Conservation (phyloP, 2,329 filamentous ascomycete genomes). For the Claviceps sp. region DNA sequence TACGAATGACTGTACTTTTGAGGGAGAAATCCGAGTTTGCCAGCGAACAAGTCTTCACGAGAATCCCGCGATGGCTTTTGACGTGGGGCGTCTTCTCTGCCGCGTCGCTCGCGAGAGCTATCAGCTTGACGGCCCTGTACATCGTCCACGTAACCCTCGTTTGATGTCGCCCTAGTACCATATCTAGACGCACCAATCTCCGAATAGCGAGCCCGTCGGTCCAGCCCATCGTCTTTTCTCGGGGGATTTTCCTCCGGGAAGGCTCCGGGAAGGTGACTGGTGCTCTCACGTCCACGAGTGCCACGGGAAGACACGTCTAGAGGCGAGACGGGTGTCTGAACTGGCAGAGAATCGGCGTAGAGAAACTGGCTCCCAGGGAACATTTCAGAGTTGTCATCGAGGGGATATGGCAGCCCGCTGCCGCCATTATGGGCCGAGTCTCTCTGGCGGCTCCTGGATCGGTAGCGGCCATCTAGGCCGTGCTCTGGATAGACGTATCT, state of each 20-base stretch:
- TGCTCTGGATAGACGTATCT: slow-evolving; percentile 29
- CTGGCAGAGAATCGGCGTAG: slow-evolving; percentile 23
- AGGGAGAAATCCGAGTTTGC: too few species aligned
- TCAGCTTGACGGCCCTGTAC: background rate
- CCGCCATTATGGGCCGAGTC: slow-evolving; percentile 19
- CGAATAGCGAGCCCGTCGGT: slow-evolving; percentile 13
- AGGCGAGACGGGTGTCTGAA: slow-evolving; percentile 22
- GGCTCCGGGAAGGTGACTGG: slow-evolving; percentile 16
- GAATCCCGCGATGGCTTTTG: too few species aligned
- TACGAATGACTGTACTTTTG: too few species aligned
- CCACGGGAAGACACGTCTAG: slow-evolving; percentile 22
- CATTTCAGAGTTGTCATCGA: slow-evolving; percentile 23
- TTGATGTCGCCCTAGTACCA: slow-evolving; percentile 6
- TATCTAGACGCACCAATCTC: slow-evolving; percentile 12
- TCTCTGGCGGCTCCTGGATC: slow-evolving; percentile 16
- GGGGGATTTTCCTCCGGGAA: slow-evolving; percentile 19
- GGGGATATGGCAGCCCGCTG: slow-evolving; percentile 24
- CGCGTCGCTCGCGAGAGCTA: background rate
- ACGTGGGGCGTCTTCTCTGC: too few species aligned
- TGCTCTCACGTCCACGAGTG: slow-evolving; percentile 15
- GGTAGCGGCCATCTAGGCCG: slow-evolving; percentile 25
- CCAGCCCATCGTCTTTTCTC: slow-evolving; percentile 9
- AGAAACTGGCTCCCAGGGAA: slow-evolving; percentile 22
- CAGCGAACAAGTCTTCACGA: too few species aligned
- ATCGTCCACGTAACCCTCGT: slow-evolving; percentile 1